Evolutionary conservation across 495 filamentous ascomycete genomes (phyloP), one percentile per base, ranked within the genome.

Genomic region (Lepraria neglecta): DNA sequence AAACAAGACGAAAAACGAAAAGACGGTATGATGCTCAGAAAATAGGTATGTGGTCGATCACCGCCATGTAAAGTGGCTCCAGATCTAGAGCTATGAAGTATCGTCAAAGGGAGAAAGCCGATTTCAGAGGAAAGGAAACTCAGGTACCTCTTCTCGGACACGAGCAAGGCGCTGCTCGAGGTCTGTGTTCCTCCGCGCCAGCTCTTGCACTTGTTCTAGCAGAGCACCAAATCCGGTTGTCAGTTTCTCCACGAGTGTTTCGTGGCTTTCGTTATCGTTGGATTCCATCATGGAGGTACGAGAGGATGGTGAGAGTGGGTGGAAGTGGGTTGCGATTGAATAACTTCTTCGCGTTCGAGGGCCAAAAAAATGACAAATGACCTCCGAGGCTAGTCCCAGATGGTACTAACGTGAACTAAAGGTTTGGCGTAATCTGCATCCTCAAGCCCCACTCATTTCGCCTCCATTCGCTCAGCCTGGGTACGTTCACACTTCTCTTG

Each of bases 1-100:
- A 12, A 24, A 28, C 15, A 19, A 14, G 47, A 51, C 31, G 19
- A 33, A 40, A n/a, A 24, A 2, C 0, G 4, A 54, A 28, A 14
- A 28, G 27, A 6, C 15, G 3, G 27, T 1, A 21, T 14, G 12
- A 33, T 45, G 61, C 42, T 67, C 64, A 67, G 64, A 52, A 44
- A 48, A 58, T 61, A 12, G 59, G 59, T 80, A 73, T 68, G 70
- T 70, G 71, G 68, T 79, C 77, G 65, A 76, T 82, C 79, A 80
- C 61, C 67, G 73, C 71, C 74, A 73, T 75, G 70, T 50, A 59
- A 38, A 62, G 75, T 73, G 74, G 72, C 77, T 81, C 72, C 73
- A 78, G 78, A 82, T 82, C 79, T 82, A 82, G 79, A 82, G 79
- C 79, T 82, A 80, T 76, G 64, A 47, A 77, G 72, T 77, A 69